These are phyloP conservation scores for Cenchrus americanus DNA, from an alignment of 176 grass and related monocot species.

Conservation along the genomic window DNA sequence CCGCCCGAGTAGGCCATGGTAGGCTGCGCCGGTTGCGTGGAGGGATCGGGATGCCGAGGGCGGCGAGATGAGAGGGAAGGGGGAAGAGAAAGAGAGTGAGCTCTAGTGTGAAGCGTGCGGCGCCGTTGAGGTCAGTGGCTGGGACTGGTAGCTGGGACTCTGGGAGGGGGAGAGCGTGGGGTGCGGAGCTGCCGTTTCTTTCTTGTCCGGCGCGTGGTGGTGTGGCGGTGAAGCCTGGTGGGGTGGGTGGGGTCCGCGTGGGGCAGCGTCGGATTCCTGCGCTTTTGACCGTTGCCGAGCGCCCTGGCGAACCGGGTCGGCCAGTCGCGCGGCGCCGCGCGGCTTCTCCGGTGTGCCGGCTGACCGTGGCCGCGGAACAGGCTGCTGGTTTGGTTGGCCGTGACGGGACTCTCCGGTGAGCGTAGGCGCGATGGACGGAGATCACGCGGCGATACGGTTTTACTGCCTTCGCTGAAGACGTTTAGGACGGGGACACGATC, in stretches of 20 bases:
- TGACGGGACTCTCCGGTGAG: no score
- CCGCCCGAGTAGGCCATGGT: conserved; percentile 49
- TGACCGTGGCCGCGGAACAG: not conserved
- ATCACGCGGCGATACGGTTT: no score
- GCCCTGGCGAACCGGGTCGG: not conserved
- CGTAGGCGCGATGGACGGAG: no score
- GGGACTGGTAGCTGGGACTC: not conserved
- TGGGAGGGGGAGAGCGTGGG: not conserved
- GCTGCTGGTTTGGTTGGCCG: no score
- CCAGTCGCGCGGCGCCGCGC: no score
- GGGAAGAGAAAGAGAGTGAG: not conserved
- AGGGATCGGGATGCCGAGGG: not conserved
- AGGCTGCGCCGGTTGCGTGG: not conserved
- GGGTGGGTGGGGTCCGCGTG: not conserved
- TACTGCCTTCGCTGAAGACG: no score
- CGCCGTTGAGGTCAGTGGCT: not conserved
- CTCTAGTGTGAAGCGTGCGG: not conserved
- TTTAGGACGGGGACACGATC: no score
- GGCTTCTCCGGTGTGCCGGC: not conserved
- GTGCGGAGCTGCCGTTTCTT: not conserved
- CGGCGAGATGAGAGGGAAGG: no score
- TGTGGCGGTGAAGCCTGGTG: not conserved
- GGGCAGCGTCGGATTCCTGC: conserved; percentile 19
- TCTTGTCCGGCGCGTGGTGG: conserved; percentile 18
- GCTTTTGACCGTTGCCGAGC: conserved; percentile 43